Conservation (phyloP, 305 asterid species). For the Lippia alba region DNA sequence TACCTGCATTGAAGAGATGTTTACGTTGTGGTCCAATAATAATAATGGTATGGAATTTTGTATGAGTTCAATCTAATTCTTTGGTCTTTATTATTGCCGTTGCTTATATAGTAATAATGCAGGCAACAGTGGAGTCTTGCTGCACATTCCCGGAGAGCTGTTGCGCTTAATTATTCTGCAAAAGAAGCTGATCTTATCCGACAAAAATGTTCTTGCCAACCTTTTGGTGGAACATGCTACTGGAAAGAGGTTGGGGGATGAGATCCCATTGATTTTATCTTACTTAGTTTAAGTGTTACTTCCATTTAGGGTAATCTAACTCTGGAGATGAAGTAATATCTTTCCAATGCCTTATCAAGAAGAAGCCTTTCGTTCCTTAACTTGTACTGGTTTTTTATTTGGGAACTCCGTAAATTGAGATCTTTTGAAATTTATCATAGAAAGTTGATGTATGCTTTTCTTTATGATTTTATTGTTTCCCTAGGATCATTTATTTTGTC, state of each 20-base stretch:
- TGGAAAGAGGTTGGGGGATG: constrained; percentile 61
- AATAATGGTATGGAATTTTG: constrained; percentile 54
- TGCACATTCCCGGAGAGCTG: constrained; percentile 76
- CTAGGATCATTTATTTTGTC: not conserved
- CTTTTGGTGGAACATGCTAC: constrained; percentile 65
- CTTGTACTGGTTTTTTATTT: not conserved
- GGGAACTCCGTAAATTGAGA: not conserved
- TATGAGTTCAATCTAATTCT: constrained; percentile 4
- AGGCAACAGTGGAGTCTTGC: constrained; percentile 56
- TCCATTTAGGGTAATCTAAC: constrained; percentile 17
- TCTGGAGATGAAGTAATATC: constrained; percentile 24
- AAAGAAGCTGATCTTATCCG: constrained; percentile 78
- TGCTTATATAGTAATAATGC: constrained; percentile 43
- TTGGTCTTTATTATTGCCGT: constrained; percentile 16
- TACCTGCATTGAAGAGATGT: constrained; percentile 68
- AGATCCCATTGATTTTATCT: constrained; percentile 24
- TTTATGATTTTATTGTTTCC: constrained; percentile 3
- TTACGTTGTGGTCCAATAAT: constrained; percentile 50
- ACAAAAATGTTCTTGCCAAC: constrained; percentile 61
- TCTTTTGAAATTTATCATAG: constrained; percentile 11
- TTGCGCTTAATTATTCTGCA: constrained; percentile 65
- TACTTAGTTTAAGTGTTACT: constrained; percentile 9
- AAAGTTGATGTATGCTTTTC: not conserved
- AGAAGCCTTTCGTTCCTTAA: not conserved
- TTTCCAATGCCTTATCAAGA: not conserved